Conservation (phyloP, 345 rosid genomes). For the Brassica juncea region DNA sequence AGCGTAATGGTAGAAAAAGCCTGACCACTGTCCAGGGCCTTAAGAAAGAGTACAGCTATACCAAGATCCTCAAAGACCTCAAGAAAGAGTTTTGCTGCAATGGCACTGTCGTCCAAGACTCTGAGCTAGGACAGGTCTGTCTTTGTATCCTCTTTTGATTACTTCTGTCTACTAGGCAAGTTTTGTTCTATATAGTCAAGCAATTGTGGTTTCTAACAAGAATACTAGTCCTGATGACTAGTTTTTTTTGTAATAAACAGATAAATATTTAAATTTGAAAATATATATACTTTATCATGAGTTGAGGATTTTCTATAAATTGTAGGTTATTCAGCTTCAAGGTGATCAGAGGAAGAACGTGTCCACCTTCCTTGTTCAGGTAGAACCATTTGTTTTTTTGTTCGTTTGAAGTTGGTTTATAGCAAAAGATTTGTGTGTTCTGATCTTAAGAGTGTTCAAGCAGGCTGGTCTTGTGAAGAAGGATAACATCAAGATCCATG, state of each 20-base stretch:
- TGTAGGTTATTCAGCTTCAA: conserved; percentile 45
- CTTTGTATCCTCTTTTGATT: background rate
- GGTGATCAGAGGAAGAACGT: conserved; percentile 46
- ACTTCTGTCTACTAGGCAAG: background rate
- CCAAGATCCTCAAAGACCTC: conserved; percentile 59
- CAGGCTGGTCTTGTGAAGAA: conserved; percentile 90
- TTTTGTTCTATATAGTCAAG: background rate
- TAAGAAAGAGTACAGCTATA: conserved; percentile 59
- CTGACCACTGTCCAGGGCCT: conserved; percentile 55
- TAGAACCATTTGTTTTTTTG: background rate
- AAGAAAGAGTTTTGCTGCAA: conserved; percentile 66
- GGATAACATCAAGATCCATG: conserved; percentile 80
- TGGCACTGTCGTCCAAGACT: conserved; percentile 62
- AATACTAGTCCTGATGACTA: background rate
- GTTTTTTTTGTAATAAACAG: background rate
- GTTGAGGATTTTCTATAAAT: background rate
- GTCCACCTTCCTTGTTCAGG: conserved; percentile 47
- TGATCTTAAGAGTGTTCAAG: conserved; percentile 22
- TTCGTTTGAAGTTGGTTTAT: background rate
- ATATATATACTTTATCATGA: background rate
- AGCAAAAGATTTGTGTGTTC: background rate
- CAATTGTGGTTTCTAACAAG: background rate
- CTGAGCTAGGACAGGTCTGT: conserved; percentile 61
- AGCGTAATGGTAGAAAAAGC: conserved; percentile 59
- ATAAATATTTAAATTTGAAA: background rate